Evolutionary conservation across 345 rosid genomes (phyloP), one percentile per base, ranked within the genome.

Genomic region (Salix koriyanagi): DNA sequence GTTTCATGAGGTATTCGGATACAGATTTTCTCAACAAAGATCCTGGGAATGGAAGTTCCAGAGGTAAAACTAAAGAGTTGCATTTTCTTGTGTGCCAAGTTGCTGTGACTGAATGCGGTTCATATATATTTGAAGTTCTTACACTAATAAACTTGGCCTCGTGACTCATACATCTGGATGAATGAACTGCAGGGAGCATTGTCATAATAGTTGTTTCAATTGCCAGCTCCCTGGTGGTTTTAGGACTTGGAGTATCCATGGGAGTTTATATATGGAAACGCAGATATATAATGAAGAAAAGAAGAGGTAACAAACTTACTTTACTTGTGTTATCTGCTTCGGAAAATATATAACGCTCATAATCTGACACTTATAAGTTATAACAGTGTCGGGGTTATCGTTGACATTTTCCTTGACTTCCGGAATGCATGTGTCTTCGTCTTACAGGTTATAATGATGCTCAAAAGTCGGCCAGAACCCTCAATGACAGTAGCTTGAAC

Each of bases 1-100:
- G 98, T 80, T 95, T 93, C 75, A 79, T 95, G 86, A 85, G 94
- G 83, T 93, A 93, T 82, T 95, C 98, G 5, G 91, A 95, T 76
- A 77, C 2, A 30, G 80, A 93, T 82, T 95, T 95, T 85, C 94
- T 95, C 79, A 95, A 93, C 65, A 71, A 77, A 65, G 83, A 76
- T 61, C 80, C 85, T 13, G 70, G 85, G 74, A 88, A 73, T 42
- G 88, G 90, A 77, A 87, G 87, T 69, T 83, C 87, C 10, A 84
- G 58, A 91, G 99, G 99, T 95, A 83, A 79, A 7, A 32, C 34
- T 32, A 32, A 32, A 36, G 15, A 46, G 18, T 36, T 18, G 23
- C 6, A 37, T 23, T 44, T 65, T 44, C 69, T 56, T 14, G 5
- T 19, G 13, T 46, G 70, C 36, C 28, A 60, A 37, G 2, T 60